A percentile compares a stretch with the other conserved stretches of the same genome.
Conservation (phyloP, 2,329 filamentous ascomycete species). For the Microcera coccophila region DNA sequence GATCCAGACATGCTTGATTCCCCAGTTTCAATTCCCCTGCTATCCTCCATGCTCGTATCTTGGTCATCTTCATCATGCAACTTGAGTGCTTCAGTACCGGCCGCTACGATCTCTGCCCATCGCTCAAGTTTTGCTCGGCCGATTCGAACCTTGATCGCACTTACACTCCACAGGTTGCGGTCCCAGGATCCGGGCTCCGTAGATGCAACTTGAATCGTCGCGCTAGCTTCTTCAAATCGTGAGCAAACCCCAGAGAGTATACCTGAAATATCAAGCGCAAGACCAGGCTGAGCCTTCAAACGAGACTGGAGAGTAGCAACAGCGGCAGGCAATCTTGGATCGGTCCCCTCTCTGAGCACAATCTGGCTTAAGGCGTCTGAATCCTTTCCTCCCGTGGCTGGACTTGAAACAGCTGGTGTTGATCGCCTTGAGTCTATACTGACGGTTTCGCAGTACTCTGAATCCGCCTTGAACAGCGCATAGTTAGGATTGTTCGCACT, state of each 20-base stretch:
- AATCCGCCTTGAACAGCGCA: slow-evolving; percentile 22
- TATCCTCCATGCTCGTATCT: slow-evolving; percentile 18
- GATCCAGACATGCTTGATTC: neutral
- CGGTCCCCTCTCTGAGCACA: slow-evolving; percentile 28
- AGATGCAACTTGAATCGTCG: slow-evolving; percentile 30
- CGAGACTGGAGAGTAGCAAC: slow-evolving; percentile 40
- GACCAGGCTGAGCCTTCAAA: slow-evolving; percentile 41
- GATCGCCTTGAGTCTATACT: slow-evolving; percentile 5
- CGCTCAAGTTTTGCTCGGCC: slow-evolving; percentile 44
- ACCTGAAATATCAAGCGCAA: slow-evolving; percentile 42
- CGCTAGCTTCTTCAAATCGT: slow-evolving; percentile 43
- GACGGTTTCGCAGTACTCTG: slow-evolving; percentile 14
- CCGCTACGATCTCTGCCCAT: slow-evolving; percentile 45
- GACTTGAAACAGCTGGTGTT: slow-evolving; percentile 7
- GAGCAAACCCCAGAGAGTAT: slow-evolving; percentile 40
- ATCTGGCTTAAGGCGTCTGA: slow-evolving; percentile 17
- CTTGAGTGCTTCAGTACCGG: slow-evolving; percentile 28
- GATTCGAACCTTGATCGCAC: slow-evolving; percentile 45
- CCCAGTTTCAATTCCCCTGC: slow-evolving; percentile 1
- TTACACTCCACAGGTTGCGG: slow-evolving; percentile 47
- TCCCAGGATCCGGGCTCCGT: slow-evolving; percentile 34
- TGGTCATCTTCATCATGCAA: slow-evolving; percentile 14
- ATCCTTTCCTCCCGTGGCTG: slow-evolving; percentile 8
- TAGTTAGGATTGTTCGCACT: slow-evolving; percentile 17
- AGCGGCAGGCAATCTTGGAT: slow-evolving; percentile 38